A percentile compares a stretch with the other conserved stretches of the same genome.
Evolutionary conservation across 2,329 filamentous ascomycete species (phyloP).

Genomic region (Alternaria sp.): DNA sequence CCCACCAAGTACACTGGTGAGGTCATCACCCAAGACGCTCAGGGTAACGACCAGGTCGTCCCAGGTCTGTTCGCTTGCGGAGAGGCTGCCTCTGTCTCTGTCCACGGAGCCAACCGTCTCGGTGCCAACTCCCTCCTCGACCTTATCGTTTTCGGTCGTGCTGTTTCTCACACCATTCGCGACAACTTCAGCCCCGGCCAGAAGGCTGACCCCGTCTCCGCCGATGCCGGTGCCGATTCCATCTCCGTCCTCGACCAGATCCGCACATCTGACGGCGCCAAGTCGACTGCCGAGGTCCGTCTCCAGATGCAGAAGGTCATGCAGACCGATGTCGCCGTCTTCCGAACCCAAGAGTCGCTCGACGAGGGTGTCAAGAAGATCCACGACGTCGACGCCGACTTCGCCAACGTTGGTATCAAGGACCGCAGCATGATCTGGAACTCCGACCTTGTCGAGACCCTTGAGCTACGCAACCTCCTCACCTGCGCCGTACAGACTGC

Average conservation of each 20-base stretch:
- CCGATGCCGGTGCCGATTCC: constrained; percentile 86
- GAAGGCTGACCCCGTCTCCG: constrained; percentile 77
- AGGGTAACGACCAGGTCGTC: constrained; percentile 90
- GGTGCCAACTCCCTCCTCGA: constrained; percentile 98
- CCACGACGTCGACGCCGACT: constrained; percentile 79
- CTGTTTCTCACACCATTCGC: constrained; percentile 94
- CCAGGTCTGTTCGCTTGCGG: constrained; percentile 95
- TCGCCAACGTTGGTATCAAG: constrained; percentile 87
- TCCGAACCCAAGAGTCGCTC: constrained; percentile 91
- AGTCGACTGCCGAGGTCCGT: constrained; percentile 87
- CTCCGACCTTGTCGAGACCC: constrained; percentile 93
- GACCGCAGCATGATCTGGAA: constrained; percentile 99
- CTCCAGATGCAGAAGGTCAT: constrained; percentile 96
- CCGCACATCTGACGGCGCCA: constrained; percentile 82
- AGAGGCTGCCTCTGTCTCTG: constrained; percentile 96
- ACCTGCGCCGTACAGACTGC: constrained; percentile 98
- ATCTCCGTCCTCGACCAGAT: constrained; percentile 86
- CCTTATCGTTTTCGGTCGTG: constrained; percentile 95
- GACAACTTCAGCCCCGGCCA: constrained; percentile 88
- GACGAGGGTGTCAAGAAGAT: constrained; percentile 93
- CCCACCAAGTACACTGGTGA: constrained; percentile 97
- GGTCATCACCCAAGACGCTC: constrained; percentile 85
- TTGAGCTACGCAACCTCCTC: constrained; percentile 92
- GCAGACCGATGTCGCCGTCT: constrained; percentile 96
- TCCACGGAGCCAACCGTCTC: constrained; percentile 97